Conservation (phyloP, 192 early-diverging fungal species). For the Dissophora ornata region DNA sequence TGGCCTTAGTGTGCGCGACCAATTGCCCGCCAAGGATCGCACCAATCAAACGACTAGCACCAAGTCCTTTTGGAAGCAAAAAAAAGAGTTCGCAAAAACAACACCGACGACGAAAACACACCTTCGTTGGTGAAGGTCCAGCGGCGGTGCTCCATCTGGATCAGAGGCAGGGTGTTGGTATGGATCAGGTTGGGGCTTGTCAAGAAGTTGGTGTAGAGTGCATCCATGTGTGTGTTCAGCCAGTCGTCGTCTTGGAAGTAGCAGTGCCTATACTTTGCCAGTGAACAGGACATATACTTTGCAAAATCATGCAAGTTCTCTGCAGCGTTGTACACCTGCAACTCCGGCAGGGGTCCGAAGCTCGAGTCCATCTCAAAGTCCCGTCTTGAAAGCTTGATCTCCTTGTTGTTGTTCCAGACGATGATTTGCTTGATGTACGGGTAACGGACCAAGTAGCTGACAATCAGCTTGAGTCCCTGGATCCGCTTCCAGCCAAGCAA, state of each 20-base stretch:
- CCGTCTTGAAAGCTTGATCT: slow-evolving; percentile 26
- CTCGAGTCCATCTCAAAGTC: slow-evolving; percentile 37
- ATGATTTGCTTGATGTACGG: slow-evolving; percentile 67
- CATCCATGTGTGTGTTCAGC: slow-evolving; percentile 66
- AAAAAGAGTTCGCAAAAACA: no score
- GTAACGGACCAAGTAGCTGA: slow-evolving; percentile 62
- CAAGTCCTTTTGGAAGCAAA: no score
- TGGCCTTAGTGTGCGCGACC: no score
- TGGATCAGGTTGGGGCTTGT: slow-evolving; percentile 63
- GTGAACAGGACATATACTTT: slow-evolving; percentile 63
- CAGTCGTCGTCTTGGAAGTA: slow-evolving; percentile 71
- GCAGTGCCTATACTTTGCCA: slow-evolving; percentile 64
- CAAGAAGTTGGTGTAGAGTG: slow-evolving; percentile 68
- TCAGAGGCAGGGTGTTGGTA: slow-evolving; percentile 61
- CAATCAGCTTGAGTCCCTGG: slow-evolving; percentile 51
- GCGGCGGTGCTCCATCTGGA: slow-evolving; percentile 60
- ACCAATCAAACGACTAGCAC: no score
- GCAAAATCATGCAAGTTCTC: slow-evolving; percentile 65
- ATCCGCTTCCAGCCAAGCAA: slow-evolving; percentile 61
- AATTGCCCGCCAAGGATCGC: no score
- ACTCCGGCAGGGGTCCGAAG: slow-evolving; percentile 31
- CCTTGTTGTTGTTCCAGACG: slow-evolving; percentile 62
- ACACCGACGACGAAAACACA: slow-evolving; percentile 5
- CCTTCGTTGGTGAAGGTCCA: slow-evolving; percentile 67
- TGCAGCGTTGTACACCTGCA: slow-evolving; percentile 58